Evolutionary conservation across 345 rosid genomes (phyloP), one percentile per base, ranked within the genome.

Genomic region (Carallia pectinifolia): DNA sequence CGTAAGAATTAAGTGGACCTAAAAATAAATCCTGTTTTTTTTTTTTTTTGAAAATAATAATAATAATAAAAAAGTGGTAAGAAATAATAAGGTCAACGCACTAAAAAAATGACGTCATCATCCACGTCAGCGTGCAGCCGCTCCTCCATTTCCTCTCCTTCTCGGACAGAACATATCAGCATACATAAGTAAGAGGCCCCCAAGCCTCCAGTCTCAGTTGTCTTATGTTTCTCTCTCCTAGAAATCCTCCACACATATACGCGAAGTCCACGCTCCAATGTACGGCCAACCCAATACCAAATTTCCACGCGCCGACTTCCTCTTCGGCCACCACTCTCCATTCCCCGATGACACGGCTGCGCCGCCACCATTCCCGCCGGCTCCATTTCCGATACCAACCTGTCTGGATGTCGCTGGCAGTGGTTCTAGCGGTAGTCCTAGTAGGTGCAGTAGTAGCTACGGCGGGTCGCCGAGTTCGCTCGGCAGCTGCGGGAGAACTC

Each of bases 391-490:
- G 12, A 23, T 13, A 27, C 33, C 33, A 23, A 33, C 60, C 56
- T 81, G 73, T 17, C 53, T 76, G 23, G 84, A 81, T 5, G 47
- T 64, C 4, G 66, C 53, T 4, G 47, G 60, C 30, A 38, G 36
- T 19, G 36, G 60, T 53, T 34, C 69, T 33, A 66, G 40, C 4
- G 30, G 37, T 30, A 59, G 61, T 66, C 17, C 66, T 5, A 61
- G 68, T 33, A 61, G 65, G 30, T 36, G 60, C 59, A 53, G 73
- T 52, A 53, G 73, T 27, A 64, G 90, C 74, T 85, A 86, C 36
- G 83, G 82, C 55, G 50, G 50, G 50, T 90, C 97, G 5, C 96
- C 94, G 18, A 85, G 81, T 70, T 87, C 87, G 37, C 66, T 81
- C 27, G 84, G 81, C 2, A 77, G 85, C 68, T 66, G 77, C 58